A percentile compares a stretch with the other conserved stretches of the same genome.
Conservation (phyloP, 768 basidiomycete species). For the Rhodotorula toruloides region DNA sequence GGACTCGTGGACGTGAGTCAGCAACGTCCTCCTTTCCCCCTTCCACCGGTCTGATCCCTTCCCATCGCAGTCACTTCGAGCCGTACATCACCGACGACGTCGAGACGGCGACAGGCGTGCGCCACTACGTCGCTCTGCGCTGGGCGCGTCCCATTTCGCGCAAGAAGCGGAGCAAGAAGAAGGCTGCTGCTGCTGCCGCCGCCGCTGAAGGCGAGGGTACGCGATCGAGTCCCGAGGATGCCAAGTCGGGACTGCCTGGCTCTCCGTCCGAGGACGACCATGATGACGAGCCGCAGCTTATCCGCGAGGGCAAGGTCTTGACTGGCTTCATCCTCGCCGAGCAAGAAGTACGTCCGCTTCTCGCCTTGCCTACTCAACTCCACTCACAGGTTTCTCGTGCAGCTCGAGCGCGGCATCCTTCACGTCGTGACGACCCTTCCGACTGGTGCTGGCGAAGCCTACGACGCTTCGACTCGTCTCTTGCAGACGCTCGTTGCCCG, state of each 20-base stretch:
- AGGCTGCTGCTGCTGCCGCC: background rate
- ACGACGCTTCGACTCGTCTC: constrained; percentile 27
- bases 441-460: constrained; percentile 30
- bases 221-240: background rate
- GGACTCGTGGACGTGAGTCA: constrained; percentile 30
- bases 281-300: background rate
- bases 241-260: background rate
- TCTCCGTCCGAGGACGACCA: background rate
- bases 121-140: constrained; percentile 23
- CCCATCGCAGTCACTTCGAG: background rate
- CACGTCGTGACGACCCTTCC: constrained; percentile 18
- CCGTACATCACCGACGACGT: constrained; percentile 23
- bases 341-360: constrained; percentile 20
- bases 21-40: background rate
- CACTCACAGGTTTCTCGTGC: background rate
- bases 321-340: constrained; percentile 28
- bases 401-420: constrained; percentile 21
- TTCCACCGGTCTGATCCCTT: background rate
- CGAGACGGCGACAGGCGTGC: background rate
- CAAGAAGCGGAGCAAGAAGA: constrained; percentile 25
- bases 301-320: constrained; percentile 21
- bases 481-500: constrained; percentile 22
- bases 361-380: background rate
- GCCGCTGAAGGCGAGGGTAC: background rate
- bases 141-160: constrained; percentile 20